These are phyloP conservation scores for Blechomonas ayalai DNA, from an alignment of 208 protist species.

Conservation along the genomic window DNA sequence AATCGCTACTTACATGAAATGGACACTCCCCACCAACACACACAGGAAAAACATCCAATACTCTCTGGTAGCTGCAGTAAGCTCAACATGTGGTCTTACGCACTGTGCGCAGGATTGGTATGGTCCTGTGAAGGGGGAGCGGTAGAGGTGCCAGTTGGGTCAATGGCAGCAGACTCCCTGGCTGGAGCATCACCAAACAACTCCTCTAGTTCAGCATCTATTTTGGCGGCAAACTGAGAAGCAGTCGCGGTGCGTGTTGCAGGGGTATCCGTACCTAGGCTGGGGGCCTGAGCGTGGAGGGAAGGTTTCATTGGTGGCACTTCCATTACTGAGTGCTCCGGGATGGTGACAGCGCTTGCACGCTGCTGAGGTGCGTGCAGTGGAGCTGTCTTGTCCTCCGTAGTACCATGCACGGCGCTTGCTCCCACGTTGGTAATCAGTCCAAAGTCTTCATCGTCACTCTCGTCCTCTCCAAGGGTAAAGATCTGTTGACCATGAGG, in stretches of 20 bases:
- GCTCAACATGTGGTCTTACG: too few species aligned
- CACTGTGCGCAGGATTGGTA: too few species aligned
- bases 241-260: neutral
- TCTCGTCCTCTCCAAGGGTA: conserved; percentile 35
- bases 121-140: neutral
- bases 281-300: neutral
- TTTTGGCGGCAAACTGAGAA: neutral
- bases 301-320: neutral
- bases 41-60: too few species aligned
- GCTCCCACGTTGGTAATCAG: conserved; percentile 59
- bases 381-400: conserved; percentile 7
- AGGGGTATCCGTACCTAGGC: neutral
- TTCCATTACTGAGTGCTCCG: neutral
- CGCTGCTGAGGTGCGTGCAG: too few species aligned
- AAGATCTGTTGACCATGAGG: conserved; percentile 23
- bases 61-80: too few species aligned
- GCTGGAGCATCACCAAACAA: neutral
- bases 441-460: conserved; percentile 57
- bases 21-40: too few species aligned
- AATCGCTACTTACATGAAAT: too few species aligned
- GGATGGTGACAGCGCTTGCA: too few species aligned
- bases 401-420: neutral
- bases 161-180: neutral
- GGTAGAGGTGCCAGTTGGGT: too few species aligned
- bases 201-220: neutral